These are phyloP conservation scores for Trichoderma arundinaceum DNA, from an alignment of 2,329 filamentous ascomycete genomes.

Conservation along the genomic window DNA sequence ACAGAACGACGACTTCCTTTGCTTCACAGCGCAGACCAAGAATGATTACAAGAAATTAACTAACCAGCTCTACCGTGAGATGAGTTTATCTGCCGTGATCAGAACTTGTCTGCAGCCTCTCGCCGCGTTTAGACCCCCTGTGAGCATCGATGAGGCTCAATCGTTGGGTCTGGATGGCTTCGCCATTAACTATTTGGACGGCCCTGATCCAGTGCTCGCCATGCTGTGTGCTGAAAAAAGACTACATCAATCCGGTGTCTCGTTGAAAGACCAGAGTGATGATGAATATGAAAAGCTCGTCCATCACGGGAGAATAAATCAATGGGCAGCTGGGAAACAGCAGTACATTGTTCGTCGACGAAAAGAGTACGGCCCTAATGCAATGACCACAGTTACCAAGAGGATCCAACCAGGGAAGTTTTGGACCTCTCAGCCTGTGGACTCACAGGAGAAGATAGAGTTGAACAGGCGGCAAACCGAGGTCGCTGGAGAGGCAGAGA, in stretches of 20 bases:
- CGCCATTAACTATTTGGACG: conserved; percentile 77
- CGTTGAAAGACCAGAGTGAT: conserved; percentile 66
- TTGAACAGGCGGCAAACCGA: conserved; percentile 61
- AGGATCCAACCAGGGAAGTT: conserved; percentile 64
- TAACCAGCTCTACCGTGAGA: conserved; percentile 63
- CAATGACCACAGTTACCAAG: conserved; percentile 71
- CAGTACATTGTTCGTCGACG: conserved; percentile 71
- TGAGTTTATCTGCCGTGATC: conserved; percentile 75
- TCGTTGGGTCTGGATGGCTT: conserved; percentile 76
- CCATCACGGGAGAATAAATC: conserved; percentile 61
- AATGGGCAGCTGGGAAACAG: conserved; percentile 72
- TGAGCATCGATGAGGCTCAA: conserved; percentile 61
- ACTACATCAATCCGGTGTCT: conserved; percentile 72
- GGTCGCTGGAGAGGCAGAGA: conserved; percentile 44
- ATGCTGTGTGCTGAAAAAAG: conserved; percentile 81
- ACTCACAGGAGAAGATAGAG: conserved; percentile 66
- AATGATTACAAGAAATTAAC: conserved; percentile 78
- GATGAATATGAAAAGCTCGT: conserved; percentile 71
- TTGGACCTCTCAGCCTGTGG: conserved; percentile 81
- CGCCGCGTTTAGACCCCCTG: conserved; percentile 58
- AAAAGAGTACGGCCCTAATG: conserved; percentile 78
- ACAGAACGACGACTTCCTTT: conserved; percentile 59
- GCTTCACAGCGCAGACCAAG: conserved; percentile 76
- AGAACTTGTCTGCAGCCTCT: conserved; percentile 65
- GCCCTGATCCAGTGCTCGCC: conserved; percentile 81